Evolutionary conservation across 805 yeast species (phyloP).

Genomic region (Pichia nanzhaoensis): DNA sequence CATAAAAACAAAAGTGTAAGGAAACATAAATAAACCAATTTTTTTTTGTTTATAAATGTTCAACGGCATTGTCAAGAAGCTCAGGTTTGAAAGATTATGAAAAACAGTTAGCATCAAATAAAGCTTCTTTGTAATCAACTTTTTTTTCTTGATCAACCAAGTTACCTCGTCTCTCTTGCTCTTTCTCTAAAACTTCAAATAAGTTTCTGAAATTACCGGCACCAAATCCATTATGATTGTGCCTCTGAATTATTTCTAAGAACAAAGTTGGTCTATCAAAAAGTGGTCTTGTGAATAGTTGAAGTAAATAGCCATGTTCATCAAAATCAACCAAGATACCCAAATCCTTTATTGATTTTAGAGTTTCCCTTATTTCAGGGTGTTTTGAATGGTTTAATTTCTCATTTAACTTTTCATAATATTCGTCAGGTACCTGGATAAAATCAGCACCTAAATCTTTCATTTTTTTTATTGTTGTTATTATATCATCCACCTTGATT

Average conservation of each 20-base stretch:
- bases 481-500: conserved; percentile 52
- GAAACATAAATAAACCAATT: too few relatives aligned
- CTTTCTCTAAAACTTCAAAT: conserved; percentile 75
- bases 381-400: conserved; percentile 37
- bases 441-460: conserved; percentile 62
- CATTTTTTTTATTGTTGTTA: conserved; percentile 48
- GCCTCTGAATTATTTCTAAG: conserved; percentile 73
- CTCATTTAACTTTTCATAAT: conserved; percentile 46
- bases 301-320: conserved; percentile 67
- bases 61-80: too few relatives aligned
- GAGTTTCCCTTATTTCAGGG: conserved; percentile 42
- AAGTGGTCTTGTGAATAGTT: conserved; percentile 71
- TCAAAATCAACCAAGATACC: conserved; percentile 74
- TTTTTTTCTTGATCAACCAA: conserved; percentile 24
- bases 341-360: conserved; percentile 41
- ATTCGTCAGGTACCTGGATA: conserved; percentile 49
- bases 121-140: too few relatives aligned
- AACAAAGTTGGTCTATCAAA: conserved; percentile 78
- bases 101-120: too few relatives aligned
- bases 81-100: too few relatives aligned
- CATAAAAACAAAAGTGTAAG: too few relatives aligned
- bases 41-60: too few relatives aligned
- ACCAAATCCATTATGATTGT: conserved; percentile 79
- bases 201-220: conserved; percentile 82
- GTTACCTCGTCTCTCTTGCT: conserved; percentile 67